Base-by-base conservation (phyloP, 768 basidiomycete genomes). In the Crassisporium funariophilum region DNA sequence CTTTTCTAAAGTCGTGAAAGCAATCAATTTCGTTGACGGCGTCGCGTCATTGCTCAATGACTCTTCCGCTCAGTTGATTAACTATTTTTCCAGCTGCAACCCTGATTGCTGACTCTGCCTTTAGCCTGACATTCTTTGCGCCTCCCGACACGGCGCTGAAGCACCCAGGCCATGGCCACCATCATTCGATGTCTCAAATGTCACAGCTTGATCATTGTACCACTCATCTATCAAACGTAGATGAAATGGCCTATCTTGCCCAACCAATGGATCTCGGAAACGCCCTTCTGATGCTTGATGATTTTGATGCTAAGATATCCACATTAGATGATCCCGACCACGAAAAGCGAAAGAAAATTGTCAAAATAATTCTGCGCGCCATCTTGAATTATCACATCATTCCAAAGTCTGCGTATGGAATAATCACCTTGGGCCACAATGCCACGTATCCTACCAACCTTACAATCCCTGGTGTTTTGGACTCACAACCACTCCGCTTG, bases 331-430 rank as follows among this genome's bases (percentile, higher is more conserved):
- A 71, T 24, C 70, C 75, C 51, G 72, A 76, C 2, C 56, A 63
- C 13, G 64, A 76, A 31, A 78, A 73, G 50, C 69, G 72, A 46
- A 81, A 78, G 53, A 77, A 82, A 59, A 71, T 77, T 36, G 63
- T 88, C 57, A 79, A 79, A 53, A 67, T 70, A 42, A 73, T 86
- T 48, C 55, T 84, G 21, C 73, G 69, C 12, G 74, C 75, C 33
- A 71, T 85, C 22, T 62, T 84, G 15, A 68, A 73, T 16, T 87
- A 83, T 62, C 82, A 82, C 59, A 75, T 77, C 35, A 63, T 87
- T 7, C 75, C 76, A 16, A 20, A 53, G 61, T 44, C 65, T 64
- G 41, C 64, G 63, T 48, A 56, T 20, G 63, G 70, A 45, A 59
- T 64, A 1, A 46, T 52, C 11, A 67, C 69, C 10, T 71, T 86